Evolutionary conservation across 2,329 filamentous ascomycete genomes (phyloP).

Genomic region (Clonostachys rosea): DNA sequence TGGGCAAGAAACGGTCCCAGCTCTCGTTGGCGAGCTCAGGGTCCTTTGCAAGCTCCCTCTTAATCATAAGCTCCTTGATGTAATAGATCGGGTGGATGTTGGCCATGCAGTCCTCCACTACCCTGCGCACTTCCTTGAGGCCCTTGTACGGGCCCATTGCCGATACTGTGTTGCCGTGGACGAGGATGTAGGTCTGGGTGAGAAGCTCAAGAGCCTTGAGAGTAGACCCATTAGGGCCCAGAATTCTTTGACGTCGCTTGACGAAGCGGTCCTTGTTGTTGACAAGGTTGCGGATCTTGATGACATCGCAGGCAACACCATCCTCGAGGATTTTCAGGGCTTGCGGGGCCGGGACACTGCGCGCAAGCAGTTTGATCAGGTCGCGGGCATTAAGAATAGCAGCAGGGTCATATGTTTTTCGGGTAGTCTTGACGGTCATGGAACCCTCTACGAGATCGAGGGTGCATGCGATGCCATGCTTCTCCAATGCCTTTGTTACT

Average conservation of each 20-base stretch:
- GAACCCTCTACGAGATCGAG: constrained; percentile 92
- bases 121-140: constrained; percentile 83
- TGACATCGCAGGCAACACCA: constrained; percentile 85
- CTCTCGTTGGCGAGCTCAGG: constrained; percentile 81
- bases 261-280: constrained; percentile 94
- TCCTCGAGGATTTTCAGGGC: constrained; percentile 94
- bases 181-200: constrained; percentile 87
- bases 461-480: constrained; percentile 82
- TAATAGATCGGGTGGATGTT: constrained; percentile 95
- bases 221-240: constrained; percentile 87
- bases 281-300: constrained; percentile 89
- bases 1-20: constrained; percentile 94
- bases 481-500: constrained; percentile 82
- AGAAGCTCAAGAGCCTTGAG: constrained; percentile 91
- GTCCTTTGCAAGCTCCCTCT: constrained; percentile 85
- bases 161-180: constrained; percentile 93
- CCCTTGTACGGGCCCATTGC: constrained; percentile 92
- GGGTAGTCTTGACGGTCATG: constrained; percentile 95
- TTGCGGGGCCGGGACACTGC: constrained; percentile 89
- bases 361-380: constrained; percentile 85
- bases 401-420: constrained; percentile 87
- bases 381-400: constrained; percentile 92
- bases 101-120: constrained; percentile 93
- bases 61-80: constrained; percentile 79
- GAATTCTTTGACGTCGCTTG: constrained; percentile 86